Evolutionary conservation across 495 filamentous ascomycete species (phyloP).

Genomic region (Filosporella fistucella): DNA sequence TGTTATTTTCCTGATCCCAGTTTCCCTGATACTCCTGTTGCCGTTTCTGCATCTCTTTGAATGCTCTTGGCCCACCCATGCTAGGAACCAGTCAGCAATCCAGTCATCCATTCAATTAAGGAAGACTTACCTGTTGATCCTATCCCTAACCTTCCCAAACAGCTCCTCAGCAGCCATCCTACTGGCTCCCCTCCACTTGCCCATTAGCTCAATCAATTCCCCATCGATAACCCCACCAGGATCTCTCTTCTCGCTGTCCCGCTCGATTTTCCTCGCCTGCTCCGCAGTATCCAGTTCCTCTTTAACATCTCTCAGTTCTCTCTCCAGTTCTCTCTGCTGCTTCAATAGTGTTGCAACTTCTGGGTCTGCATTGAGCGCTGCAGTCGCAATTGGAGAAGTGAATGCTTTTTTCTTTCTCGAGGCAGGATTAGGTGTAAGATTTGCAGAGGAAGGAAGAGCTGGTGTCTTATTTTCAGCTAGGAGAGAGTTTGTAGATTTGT

Average conservation of each 20-base stretch:
- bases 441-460: background rate
- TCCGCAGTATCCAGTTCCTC: slow-evolving; percentile 23
- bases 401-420: slow-evolving; percentile 14
- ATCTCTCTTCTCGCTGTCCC: slow-evolving; percentile 13
- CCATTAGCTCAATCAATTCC: slow-evolving; percentile 18
- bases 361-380: slow-evolving; percentile 24
- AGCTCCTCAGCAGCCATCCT: slow-evolving; percentile 42
- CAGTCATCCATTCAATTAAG: background rate
- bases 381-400: slow-evolving; percentile 11
- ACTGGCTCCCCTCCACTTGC: slow-evolving; percentile 37
- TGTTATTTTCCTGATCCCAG: slow-evolving; percentile 24
- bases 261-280: slow-evolving; percentile 23
- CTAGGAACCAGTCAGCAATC: too few species aligned
- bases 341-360: slow-evolving; percentile 17
- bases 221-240: slow-evolving; percentile 16
- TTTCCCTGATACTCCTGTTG: slow-evolving; percentile 29
- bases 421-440: background rate
- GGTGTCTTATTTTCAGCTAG: too few species aligned
- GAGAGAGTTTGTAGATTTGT: slow-evolving; percentile 10
- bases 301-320: slow-evolving; percentile 24
- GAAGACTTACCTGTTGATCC: slow-evolving; percentile 33
- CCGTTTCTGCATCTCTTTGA: slow-evolving; percentile 39
- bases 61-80: slow-evolving; percentile 46
- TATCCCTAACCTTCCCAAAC: slow-evolving; percentile 37
- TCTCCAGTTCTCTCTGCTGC: slow-evolving; percentile 23